Base-by-base conservation (phyloP, 768 basidiomycete species). In the Kwoniella sp. region DNA sequence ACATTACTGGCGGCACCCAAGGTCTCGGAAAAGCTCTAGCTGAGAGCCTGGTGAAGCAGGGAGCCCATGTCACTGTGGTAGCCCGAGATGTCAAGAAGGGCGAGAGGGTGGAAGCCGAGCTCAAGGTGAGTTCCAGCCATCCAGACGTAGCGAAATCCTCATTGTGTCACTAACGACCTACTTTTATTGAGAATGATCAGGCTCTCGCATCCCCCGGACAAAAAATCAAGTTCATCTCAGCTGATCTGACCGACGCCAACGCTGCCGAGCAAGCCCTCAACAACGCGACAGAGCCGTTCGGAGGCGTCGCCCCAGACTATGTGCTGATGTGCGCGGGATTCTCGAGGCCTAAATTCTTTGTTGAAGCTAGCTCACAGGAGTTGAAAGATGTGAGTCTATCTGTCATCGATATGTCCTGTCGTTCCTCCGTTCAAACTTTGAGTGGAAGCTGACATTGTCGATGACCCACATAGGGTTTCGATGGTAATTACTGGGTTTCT, bases 1-100 rank as follows among this genome's bases (percentile, higher is more conserved):
- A 91, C 75, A 82, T 95, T 19, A 91, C 91, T 0, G 92, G 92
- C 1, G 92, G 90, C 2, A 89, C 87, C 46, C 83, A 87, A 15
- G 92, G 92, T 0, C 85, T 93, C 0, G 92, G 92, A 1, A 83
- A 91, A 1, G 84, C 86, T 0, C 81, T 94, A 8, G 89, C 91
- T 0, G 82, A 84, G 27, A 80, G 88, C 17, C 83, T 79, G 1
- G 85, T 85, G 15, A 80, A 82, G 64, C 83, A 82, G 63, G 92
- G 93, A 0, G 91, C 92, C 0, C 84, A 91, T 66, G 88, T 94
- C 2, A 90, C 90, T 7, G 91, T 94, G 63, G 88, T 94, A 10
- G 92, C 91, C 24, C 50, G 91, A 13, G 86, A 88, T 55, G 83
- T 88, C 70, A 82, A 82, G 49, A 86, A 85, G 63, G 80, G 93